Base-by-base conservation (phyloP, 2,329 filamentous ascomycete genomes). In the Lomentospora prolificans region DNA sequence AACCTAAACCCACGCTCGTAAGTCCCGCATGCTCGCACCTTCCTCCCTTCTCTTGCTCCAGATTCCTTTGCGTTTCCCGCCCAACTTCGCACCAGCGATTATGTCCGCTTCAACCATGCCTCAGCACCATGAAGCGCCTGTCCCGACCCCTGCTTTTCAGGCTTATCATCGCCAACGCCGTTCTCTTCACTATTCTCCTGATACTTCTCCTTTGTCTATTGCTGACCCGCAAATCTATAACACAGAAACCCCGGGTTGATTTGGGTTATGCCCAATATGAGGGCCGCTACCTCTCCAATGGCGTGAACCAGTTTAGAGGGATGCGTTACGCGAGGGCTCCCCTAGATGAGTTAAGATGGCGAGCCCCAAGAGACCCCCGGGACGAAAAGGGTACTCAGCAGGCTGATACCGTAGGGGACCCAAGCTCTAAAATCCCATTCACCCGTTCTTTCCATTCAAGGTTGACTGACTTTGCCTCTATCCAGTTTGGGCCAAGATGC, bases 271-370 rank as follows among this genome's bases (percentile, higher is more conserved):
- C 74, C n/a, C 63, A 63, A 25, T 78, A 77, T 56, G 66, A 68
- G 24, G 75, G 75, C 27, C 63, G 64, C 3, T 60, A 64, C 2
- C 65, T 74, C 3, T 59, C 62, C 24, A 69, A 64, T 27, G 69
- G 68, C n/a, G 67, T 79, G 28, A 69, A 69, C 52, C 67, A 75
- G 61, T 79, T 72, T 61, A 66, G 75, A 3, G 75, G 75, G 10
- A 66, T 77, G 64, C 75, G 77, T 46, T 82, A 75, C 62, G 79
- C 79, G 9, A 69, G 72, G 12, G 68, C 78, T n/a, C 78, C 79
- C 4, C 56, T 75, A 0, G 75, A 72, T 2, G 67, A 77, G 39
- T 66, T 79, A 31, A 71, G 79, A 55, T 82, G 76, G 69, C 67
- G 73, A 25, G 73, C 76, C 17, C 79, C 79, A 0, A 65, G 69